phyloP scores from a whole-genome alignment of 176 grass and related monocot genomes.

The Aegilops umbellulata region DNA sequence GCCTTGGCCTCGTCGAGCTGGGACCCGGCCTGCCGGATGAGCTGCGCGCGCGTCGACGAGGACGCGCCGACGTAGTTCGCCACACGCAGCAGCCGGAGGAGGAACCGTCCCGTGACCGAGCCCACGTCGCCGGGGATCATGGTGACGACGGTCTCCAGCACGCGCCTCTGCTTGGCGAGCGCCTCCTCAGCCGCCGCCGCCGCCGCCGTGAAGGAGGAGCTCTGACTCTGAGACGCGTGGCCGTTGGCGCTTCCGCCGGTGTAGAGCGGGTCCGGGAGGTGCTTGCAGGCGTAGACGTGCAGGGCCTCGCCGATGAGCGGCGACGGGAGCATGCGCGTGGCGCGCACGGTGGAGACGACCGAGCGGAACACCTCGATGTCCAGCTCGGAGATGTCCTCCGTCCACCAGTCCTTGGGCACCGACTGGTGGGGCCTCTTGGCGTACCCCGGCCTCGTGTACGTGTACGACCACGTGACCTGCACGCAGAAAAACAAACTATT shows the following conservation, averaged over 20 bases:
- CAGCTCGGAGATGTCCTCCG: constrained; percentile 92
- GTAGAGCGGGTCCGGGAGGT: constrained; percentile 58
- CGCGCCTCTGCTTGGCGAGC: constrained; percentile 55
- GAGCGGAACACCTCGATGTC: constrained; percentile 89
- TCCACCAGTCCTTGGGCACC: constrained; percentile 96
- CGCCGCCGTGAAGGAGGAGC: constrained; percentile 30
- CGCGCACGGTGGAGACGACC: constrained; percentile 69
- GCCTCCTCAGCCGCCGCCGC: constrained; percentile 39
- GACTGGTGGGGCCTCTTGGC: constrained; percentile 42
- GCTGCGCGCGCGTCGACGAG: constrained; percentile 77
- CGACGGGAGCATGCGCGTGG: constrained; percentile 50
- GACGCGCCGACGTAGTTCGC: constrained; percentile 69
- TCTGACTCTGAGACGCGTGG: constrained; percentile 26
- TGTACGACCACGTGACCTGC: constrained; percentile 86
- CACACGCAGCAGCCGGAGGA: constrained; percentile 74
- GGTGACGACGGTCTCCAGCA: constrained; percentile 74
- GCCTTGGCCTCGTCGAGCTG: constrained; percentile 70
- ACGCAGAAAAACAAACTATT: not conserved
- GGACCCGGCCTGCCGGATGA: constrained; percentile 58
- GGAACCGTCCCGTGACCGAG: constrained; percentile 66
- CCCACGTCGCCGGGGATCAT: constrained; percentile 71
- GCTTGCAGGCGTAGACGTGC: constrained; percentile 94
- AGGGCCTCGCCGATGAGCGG: constrained; percentile 90
- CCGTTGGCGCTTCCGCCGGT: not conserved
- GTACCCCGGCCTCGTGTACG: constrained; percentile 80